Conservation (phyloP, 2,329 filamentous ascomycete species). For the Verticillium zaregamsianum region DNA sequence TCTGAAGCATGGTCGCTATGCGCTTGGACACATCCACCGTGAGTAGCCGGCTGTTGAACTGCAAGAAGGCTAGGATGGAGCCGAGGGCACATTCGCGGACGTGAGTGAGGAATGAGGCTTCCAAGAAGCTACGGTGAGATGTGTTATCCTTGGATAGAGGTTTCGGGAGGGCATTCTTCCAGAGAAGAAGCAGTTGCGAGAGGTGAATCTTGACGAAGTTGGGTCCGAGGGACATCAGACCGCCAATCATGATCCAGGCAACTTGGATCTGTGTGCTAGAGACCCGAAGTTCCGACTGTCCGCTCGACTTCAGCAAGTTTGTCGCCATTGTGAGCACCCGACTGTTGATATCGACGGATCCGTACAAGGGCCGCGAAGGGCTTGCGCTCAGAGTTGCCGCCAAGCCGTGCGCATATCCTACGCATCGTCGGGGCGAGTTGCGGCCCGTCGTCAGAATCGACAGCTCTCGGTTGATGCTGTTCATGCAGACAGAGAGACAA, state of each 20-base stretch:
- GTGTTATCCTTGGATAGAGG: conserved; percentile 92
- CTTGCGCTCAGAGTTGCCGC: conserved; percentile 89
- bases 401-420: conserved; percentile 88
- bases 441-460: conserved; percentile 69
- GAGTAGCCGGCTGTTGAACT: conserved; percentile 87
- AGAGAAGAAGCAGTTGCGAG: conserved; percentile 85
- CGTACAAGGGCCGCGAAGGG: conserved; percentile 81
- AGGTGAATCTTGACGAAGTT: conserved; percentile 99
- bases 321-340: conserved; percentile 88
- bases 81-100: conserved; percentile 92
- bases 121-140: conserved; percentile 74
- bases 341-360: conserved; percentile 93
- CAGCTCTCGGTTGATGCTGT: conserved; percentile 84
- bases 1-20: conserved; percentile 91
- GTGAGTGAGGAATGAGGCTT: conserved; percentile 89
- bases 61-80: conserved; percentile 85
- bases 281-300: conserved; percentile 82
- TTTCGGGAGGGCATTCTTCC: conserved; percentile 96
- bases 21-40: conserved; percentile 93
- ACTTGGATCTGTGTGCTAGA: conserved; percentile 96
- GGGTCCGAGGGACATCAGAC: conserved; percentile 91
- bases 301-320: conserved; percentile 84
- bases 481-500: conserved; percentile 93
- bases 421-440: conserved; percentile 76
- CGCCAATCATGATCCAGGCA: conserved; percentile 94